Conservation (phyloP, 768 basidiomycete species). For the Leucocoprinus birnbaumii region DNA sequence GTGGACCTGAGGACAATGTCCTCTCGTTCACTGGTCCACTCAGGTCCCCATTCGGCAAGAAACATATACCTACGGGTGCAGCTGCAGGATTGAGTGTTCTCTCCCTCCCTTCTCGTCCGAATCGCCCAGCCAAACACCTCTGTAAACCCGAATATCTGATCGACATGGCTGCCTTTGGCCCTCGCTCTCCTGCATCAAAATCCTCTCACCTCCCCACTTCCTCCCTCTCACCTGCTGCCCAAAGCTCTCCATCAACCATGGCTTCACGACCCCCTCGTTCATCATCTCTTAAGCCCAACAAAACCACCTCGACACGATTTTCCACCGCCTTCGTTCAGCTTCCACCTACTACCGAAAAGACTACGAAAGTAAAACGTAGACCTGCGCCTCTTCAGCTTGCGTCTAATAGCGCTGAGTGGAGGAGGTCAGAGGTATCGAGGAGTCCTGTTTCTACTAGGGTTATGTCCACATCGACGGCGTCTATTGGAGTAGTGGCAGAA, state of each 20-base stretch:
- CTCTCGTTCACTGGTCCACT: constrained; percentile 23
- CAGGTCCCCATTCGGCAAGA: constrained; percentile 18
- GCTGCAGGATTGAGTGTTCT: constrained; percentile 36
- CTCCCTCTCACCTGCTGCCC: neutral
- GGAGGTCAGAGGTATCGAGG: constrained; percentile 5
- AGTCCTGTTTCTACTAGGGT: neutral
- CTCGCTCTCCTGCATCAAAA: constrained; percentile 18
- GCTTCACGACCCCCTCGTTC: neutral
- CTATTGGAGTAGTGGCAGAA: neutral
- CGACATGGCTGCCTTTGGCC: constrained; percentile 32
- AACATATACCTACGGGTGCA: constrained; percentile 24
- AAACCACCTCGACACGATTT: constrained; percentile 6
- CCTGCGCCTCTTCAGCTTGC: constrained; percentile 36
- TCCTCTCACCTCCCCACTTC: constrained; percentile 4
- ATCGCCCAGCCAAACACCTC: constrained; percentile 30
- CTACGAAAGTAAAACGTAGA: constrained; percentile 27
- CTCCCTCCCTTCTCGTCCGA: constrained; percentile 33
- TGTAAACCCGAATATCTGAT: constrained; percentile 31
- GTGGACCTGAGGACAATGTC: constrained; percentile 18
- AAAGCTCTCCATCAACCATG: neutral
- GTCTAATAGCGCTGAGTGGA: constrained; percentile 13
- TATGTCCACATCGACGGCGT: neutral
- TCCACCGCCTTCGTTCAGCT: constrained; percentile 2
- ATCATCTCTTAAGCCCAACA: neutral
- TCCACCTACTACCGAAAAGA: neutral